phyloP scores from a whole-genome alignment of 768 basidiomycete species.

The Rhodotorula paludigena region DNA sequence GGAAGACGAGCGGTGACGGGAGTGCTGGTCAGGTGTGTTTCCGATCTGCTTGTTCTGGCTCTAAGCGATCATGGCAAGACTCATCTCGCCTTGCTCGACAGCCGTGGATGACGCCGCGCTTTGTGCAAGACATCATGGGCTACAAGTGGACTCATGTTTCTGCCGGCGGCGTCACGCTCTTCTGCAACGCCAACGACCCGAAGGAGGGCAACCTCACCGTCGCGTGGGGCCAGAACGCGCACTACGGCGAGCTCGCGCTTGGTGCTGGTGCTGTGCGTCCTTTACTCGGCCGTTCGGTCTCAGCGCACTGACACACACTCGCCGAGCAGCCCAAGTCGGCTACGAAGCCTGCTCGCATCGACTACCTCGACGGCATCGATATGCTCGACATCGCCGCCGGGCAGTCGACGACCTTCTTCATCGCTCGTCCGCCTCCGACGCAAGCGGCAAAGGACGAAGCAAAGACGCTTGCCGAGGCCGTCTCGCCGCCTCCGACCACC shows the following conservation, averaged over 20 bases:
- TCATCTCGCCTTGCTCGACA: background rate
- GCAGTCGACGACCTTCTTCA: conserved; percentile 77
- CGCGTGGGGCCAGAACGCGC: conserved; percentile 48
- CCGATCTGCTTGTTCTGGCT: background rate
- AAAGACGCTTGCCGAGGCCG: background rate
- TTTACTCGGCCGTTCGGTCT: background rate
- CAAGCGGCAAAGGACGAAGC: conserved; percentile 23
- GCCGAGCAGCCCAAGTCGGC: conserved; percentile 27
- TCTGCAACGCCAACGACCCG: conserved; percentile 68
- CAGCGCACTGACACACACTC: background rate
- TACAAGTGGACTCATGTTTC: conserved; percentile 67
- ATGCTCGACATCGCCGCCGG: conserved; percentile 70
- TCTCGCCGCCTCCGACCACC: background rate
- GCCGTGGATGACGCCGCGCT: conserved; percentile 36
- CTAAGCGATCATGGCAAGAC: background rate
- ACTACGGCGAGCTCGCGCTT: conserved; percentile 69
- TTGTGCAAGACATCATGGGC: conserved; percentile 53
- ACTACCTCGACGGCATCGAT: conserved; percentile 69
- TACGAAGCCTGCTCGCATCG: conserved; percentile 51
- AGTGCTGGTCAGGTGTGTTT: conserved; percentile 27
- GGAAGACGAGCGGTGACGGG: conserved; percentile 95
- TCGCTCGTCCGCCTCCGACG: conserved; percentile 58
- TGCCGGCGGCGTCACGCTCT: conserved; percentile 86
- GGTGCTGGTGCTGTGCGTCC: conserved; percentile 53
- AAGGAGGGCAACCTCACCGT: conserved; percentile 67